These are phyloP conservation scores for Fusarium algeriense DNA, from an alignment of 2,329 filamentous ascomycete genomes.

Conservation along the genomic window DNA sequence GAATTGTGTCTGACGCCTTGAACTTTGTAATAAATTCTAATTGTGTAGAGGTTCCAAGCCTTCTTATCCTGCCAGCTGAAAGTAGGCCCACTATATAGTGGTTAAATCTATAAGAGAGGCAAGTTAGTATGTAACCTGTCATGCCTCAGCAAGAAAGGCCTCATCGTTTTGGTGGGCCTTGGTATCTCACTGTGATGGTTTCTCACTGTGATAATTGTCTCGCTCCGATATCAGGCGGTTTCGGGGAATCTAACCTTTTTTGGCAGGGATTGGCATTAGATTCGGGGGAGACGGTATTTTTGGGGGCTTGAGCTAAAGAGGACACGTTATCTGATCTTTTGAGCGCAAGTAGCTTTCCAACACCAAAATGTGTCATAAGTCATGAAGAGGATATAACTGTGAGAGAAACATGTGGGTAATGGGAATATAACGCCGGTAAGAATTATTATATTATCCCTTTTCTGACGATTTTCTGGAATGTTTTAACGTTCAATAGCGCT, in stretches of 20 bases:
- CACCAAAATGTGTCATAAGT: too few relatives aligned
- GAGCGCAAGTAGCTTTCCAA: fast-evolving
- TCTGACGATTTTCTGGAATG: not conserved
- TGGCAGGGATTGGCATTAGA: not conserved
- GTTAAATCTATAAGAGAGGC: too few relatives aligned
- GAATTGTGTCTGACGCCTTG: too few relatives aligned
- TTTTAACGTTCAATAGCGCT: not conserved
- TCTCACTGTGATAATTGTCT: constrained; percentile 39
- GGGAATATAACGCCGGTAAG: too few relatives aligned
- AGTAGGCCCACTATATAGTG: too few relatives aligned
- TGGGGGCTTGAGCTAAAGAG: too few relatives aligned
- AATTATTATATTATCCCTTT: not conserved
- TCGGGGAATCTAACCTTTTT: constrained; percentile 9
- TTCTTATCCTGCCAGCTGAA: too few relatives aligned
- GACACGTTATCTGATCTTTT: not conserved
- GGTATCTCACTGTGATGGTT: constrained; percentile 37
- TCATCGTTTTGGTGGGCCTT: not conserved
- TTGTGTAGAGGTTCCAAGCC: not conserved
- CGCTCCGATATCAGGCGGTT: constrained; percentile 17
- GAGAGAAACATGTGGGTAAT: too few relatives aligned
- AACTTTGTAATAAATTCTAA: not conserved
- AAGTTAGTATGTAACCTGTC: too few relatives aligned
- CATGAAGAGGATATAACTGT: not conserved
- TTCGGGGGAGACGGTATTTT: not conserved
- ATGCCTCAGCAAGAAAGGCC: too few relatives aligned